Conservation (phyloP, 179 eudicot species). For the Silene noctiflora region DNA sequence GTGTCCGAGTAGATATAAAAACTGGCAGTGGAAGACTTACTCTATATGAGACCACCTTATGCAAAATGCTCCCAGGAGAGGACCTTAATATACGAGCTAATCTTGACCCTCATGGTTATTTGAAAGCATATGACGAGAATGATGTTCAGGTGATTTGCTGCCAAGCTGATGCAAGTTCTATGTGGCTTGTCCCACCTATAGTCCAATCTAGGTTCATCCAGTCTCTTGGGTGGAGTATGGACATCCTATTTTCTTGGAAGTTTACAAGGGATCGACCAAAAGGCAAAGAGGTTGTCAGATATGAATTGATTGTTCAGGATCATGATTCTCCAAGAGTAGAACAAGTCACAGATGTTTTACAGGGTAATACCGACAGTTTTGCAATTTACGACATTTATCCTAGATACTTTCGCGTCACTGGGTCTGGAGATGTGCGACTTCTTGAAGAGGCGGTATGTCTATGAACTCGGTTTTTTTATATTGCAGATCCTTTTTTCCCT, state of each 20-base stretch:
- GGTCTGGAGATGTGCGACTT: constrained; percentile 88
- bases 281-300: constrained; percentile 83
- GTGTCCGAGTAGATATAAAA: constrained; percentile 80
- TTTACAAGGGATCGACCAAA: constrained; percentile 84
- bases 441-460: constrained; percentile 66
- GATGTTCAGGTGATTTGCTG: constrained; percentile 90
- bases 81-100: constrained; percentile 33
- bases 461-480: not conserved
- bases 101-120: constrained; percentile 60
- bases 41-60: constrained; percentile 69
- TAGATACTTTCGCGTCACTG: constrained; percentile 81
- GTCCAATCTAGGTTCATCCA: constrained; percentile 57
- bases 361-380: constrained; percentile 62
- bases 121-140: constrained; percentile 54
- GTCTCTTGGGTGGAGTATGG: constrained; percentile 54
- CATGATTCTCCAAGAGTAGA: constrained; percentile 51
- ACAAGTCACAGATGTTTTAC: constrained; percentile 60
- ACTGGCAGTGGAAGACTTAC: constrained; percentile 74
- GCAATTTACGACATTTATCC: constrained; percentile 59
- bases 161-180: constrained; percentile 80
- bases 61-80: constrained; percentile 61
- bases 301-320: constrained; percentile 47
- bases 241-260: constrained; percentile 69
- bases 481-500: not conserved
- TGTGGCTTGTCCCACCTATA: constrained; percentile 81